These are phyloP conservation scores for Phialocephala subalpina DNA, from an alignment of 2,329 filamentous ascomycete species.

Conservation along the genomic window DNA sequence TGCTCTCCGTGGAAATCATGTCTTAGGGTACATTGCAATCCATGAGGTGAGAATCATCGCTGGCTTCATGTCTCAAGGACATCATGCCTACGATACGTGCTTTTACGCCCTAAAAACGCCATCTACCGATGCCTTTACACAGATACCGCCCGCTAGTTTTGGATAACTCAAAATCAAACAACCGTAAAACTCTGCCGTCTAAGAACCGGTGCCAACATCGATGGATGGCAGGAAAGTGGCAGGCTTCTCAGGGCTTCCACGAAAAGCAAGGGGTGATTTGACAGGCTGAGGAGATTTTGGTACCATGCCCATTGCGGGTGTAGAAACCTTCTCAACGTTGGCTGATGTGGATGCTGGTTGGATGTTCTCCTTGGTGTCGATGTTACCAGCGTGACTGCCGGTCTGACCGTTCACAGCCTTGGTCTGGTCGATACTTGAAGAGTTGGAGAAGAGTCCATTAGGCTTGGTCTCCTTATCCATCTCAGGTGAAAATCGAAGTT, in stretches of 20 bases:
- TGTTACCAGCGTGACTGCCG: conserved; percentile 2
- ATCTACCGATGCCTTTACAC: conserved; percentile 21
- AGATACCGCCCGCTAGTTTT: conserved; percentile 15
- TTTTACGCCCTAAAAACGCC: conserved; percentile 11
- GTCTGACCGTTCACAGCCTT: background rate
- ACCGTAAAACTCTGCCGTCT: background rate
- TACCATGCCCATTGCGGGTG: conserved; percentile 1
- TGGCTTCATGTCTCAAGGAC: conserved; percentile 9
- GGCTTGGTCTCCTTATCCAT: conserved; percentile 5
- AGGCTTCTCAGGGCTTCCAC: conserved; percentile 68
- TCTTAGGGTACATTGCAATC: background rate
- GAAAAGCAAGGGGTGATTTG: conserved; percentile 57
- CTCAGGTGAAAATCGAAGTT: conserved; percentile 29
- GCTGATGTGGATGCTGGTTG: conserved; percentile 16
- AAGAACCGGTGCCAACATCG: conserved; percentile 33
- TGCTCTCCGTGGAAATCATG: background rate
- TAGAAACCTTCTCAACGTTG: conserved; percentile 4
- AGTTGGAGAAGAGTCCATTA: conserved; percentile 2
- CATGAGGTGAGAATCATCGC: background rate
- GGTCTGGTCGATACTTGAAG: conserved; percentile 11
- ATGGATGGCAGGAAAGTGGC: conserved; percentile 41
- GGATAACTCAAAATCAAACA: background rate
- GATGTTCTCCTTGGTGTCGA: conserved; percentile 17
- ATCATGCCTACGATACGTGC: conserved; percentile 9
- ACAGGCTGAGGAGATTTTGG: conserved; percentile 27